Conservation (phyloP, 495 filamentous ascomycete species). For the Penicillium dipodomyicola region DNA sequence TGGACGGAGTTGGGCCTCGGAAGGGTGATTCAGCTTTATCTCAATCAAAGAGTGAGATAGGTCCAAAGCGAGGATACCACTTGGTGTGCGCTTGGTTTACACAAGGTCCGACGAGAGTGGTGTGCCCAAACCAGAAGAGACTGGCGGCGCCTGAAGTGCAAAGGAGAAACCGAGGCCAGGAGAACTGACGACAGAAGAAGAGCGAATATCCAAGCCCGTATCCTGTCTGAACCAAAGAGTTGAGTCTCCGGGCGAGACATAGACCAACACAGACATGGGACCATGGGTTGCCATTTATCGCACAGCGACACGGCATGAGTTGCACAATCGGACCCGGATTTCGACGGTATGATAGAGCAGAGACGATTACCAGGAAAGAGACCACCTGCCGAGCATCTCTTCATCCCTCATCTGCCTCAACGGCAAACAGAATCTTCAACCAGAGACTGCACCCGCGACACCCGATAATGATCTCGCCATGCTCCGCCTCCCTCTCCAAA, state of each 20-base stretch:
- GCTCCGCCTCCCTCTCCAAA: conserved; percentile 60
- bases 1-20: background rate
- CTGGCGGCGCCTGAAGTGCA: background rate
- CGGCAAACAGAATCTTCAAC: conserved; percentile 70
- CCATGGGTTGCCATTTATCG: background rate
- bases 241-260: background rate
- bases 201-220: background rate
- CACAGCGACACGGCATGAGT: background rate
- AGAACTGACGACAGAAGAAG: background rate
- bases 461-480: conserved; percentile 70
- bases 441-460: conserved; percentile 82
- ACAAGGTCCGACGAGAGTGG: background rate
- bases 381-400: conserved; percentile 1
- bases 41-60: background rate
- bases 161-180: background rate
- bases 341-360: background rate
- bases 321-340: background rate
- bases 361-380: background rate
- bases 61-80: background rate
- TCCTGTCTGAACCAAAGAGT: background rate
- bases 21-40: background rate
- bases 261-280: background rate
- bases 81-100: background rate
- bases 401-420: conserved; percentile 57
- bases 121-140: background rate